A percentile compares a stretch with the other conserved stretches of the same genome.
phyloP scores from a whole-genome alignment of 1,284 basidiomycete species.

The Irpex sp. region DNA sequence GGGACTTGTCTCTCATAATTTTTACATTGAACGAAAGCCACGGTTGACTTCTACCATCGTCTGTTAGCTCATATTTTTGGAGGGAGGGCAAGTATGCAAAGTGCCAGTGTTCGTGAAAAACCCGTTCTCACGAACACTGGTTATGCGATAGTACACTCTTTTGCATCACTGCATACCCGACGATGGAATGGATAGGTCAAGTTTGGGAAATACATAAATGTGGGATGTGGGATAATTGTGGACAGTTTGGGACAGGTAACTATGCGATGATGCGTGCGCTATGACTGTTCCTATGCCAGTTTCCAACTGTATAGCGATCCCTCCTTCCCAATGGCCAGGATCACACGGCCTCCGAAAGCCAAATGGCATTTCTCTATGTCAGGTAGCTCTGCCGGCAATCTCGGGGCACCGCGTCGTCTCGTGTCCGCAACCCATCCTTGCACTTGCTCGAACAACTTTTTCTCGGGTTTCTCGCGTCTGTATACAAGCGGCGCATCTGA shows the following conservation, averaged over 20 bases:
- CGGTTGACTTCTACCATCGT: too few relatives aligned
- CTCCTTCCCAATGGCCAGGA: constrained; percentile 21
- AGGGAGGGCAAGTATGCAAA: too few relatives aligned
- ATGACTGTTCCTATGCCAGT: constrained; percentile 5
- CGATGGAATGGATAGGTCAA: constrained; percentile 13
- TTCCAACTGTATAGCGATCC: constrained; percentile 25
- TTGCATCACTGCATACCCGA: constrained; percentile 8
- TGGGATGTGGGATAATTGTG: too few relatives aligned
- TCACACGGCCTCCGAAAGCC: constrained; percentile 19
- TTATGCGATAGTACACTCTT: constrained; percentile 3
- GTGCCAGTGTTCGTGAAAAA: too few relatives aligned
- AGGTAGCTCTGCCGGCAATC: neutral
- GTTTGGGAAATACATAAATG: constrained; percentile 9
- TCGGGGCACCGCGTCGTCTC: neutral
- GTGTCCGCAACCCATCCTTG: neutral
- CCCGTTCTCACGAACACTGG: too few relatives aligned
- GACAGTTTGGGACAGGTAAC: neutral
- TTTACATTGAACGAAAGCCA: too few relatives aligned
- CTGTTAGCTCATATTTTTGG: too few relatives aligned
- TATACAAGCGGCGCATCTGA: constrained; percentile 2
- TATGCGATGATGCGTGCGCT: neutral
- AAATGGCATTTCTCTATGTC: constrained; percentile 20
- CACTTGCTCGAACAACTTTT: constrained; percentile 4
- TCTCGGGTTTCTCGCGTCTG: constrained; percentile 8
- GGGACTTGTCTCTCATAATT: too few relatives aligned